Conservation (phyloP, 1,139 yeast genomes). For the Yamadazyma pseudoaaseri region DNA sequence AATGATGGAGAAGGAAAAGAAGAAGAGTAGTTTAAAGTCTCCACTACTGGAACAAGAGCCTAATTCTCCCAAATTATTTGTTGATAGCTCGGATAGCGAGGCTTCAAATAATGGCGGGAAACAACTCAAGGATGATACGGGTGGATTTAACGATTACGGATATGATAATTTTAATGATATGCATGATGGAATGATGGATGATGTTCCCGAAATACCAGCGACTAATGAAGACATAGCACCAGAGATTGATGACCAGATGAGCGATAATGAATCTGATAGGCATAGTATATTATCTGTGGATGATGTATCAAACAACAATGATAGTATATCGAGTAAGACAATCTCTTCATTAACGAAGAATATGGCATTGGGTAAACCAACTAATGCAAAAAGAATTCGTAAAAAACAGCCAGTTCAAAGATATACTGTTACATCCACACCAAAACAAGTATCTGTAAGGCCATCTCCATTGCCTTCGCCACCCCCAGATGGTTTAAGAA, state of each 20-base stretch:
- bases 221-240: no score
- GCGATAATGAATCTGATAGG: slow-evolving; percentile 6
- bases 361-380: slow-evolving; percentile 36
- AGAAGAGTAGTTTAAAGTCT: slow-evolving; percentile 9
- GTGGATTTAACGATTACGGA: not conserved
- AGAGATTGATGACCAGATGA: not conserved
- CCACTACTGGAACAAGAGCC: slow-evolving; percentile 12
- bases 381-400: slow-evolving; percentile 14
- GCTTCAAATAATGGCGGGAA: not conserved
- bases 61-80: slow-evolving; percentile 6
- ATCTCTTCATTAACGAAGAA: slow-evolving; percentile 34
- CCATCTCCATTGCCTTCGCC: slow-evolving; percentile 46
- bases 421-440: slow-evolving; percentile 4
- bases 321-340: slow-evolving; percentile 3
- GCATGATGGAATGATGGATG: slow-evolving; percentile 1
- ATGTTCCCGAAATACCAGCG: no score
- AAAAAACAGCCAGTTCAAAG: not conserved
- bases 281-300: slow-evolving; percentile 1
- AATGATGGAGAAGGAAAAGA: slow-evolving; percentile 21
- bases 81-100: slow-evolving; percentile 1
- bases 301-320: slow-evolving; percentile 6
- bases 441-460: slow-evolving; percentile 12
- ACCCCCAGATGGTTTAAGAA: slow-evolving; percentile 44
- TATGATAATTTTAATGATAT: slow-evolving; percentile 1
- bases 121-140: no score